phyloP scores from a whole-genome alignment of 2,329 filamentous ascomycete genomes.

The Blumeria graminis region DNA sequence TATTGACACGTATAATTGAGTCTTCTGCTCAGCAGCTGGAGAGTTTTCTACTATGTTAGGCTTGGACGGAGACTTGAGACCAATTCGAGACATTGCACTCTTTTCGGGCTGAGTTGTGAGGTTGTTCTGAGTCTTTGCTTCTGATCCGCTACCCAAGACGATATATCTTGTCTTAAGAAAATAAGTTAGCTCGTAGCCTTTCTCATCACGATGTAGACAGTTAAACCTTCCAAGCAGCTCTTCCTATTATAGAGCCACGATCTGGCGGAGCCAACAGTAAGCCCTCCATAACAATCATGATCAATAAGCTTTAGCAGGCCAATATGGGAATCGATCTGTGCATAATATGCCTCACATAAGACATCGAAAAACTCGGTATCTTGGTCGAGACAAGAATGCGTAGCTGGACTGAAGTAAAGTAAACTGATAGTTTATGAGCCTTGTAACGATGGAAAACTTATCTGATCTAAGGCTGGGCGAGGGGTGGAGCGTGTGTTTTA shows the following conservation, averaged over 20 bases:
- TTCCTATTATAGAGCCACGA: conserved; percentile 25
- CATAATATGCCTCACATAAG: background rate
- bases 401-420: too few relatives aligned
- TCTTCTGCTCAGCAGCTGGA: conserved; percentile 4
- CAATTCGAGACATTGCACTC: background rate
- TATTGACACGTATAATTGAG: conserved; percentile 13
- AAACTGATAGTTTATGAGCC: too few relatives aligned
- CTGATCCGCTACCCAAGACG: conserved; percentile 25
- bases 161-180: conserved; percentile 30
- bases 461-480: too few relatives aligned
- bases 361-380: too few relatives aligned
- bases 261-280: conserved; percentile 26
- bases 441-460: too few relatives aligned
- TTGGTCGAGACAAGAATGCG: too few relatives aligned
- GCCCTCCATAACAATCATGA: conserved; percentile 24
- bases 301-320: background rate
- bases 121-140: conserved; percentile 24
- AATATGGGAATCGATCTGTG: background rate
- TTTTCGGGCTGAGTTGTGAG: conserved; percentile 6
- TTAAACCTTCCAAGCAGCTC: conserved; percentile 28
- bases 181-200: conserved; percentile 2
- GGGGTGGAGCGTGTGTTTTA: too few relatives aligned
- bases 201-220: background rate
- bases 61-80: conserved; percentile 6
- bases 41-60: conserved; percentile 12